These are phyloP conservation scores for Iberis pinnata DNA, from an alignment of 345 rosid species.

Conservation along the genomic window DNA sequence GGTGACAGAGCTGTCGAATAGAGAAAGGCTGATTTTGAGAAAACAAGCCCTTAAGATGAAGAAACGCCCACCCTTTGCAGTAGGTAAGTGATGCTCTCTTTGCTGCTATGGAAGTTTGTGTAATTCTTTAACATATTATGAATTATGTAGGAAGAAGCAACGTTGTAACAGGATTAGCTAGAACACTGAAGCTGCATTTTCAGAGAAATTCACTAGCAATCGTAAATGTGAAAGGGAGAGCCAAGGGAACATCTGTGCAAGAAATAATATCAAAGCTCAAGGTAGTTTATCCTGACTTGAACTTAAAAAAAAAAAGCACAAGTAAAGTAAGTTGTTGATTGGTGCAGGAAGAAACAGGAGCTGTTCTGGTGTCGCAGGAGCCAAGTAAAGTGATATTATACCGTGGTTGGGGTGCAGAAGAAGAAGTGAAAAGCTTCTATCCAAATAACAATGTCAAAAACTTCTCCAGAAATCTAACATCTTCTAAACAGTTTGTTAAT, in stretches of 20 bases:
- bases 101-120: slow-evolving; percentile 5
- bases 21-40: slow-evolving; percentile 77
- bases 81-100: slow-evolving; percentile 41
- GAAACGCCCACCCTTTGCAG: slow-evolving; percentile 79
- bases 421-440: slow-evolving; percentile 32
- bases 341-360: slow-evolving; percentile 79
- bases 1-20: slow-evolving; percentile 53
- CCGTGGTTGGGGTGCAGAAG: slow-evolving; percentile 79
- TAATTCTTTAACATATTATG: not conserved
- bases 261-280: slow-evolving; percentile 77
- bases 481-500: slow-evolving; percentile 13
- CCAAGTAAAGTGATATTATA: slow-evolving; percentile 84
- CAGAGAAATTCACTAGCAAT: slow-evolving; percentile 74
- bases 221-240: slow-evolving; percentile 86
- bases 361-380: slow-evolving; percentile 77
- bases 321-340: too few species aligned
- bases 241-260: slow-evolving; percentile 85
- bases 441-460: slow-evolving; percentile 22
- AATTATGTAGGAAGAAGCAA: slow-evolving; percentile 63
- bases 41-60: slow-evolving; percentile 83
- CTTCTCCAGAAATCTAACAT: slow-evolving; percentile 16
- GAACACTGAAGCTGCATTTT: slow-evolving; percentile 63
- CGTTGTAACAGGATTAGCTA: slow-evolving; percentile 68
- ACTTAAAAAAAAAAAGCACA: too few species aligned
- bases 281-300: too few species aligned